Evolutionary conservation across 2,329 filamentous ascomycete species (phyloP), one percentile per base, ranked within the genome.

Genomic region (Mycocentrospora acerina): DNA sequence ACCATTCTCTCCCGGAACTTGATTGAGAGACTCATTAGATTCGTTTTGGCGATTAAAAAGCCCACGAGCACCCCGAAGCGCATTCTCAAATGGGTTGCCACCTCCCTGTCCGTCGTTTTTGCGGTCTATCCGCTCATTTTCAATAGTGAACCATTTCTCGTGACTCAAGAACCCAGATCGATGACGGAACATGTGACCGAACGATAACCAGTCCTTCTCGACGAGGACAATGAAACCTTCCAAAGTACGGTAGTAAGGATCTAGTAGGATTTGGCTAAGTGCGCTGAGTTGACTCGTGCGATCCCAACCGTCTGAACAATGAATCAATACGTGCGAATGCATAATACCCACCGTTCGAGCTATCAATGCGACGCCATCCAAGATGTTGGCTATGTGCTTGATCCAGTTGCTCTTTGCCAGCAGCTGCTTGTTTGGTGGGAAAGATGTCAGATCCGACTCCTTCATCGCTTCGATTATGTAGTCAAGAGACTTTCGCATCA

Each of bases 291-390:
- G 93, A 58, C 90, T 91, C 7, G 93, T 98, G 34, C 93, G 85
- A 69, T 98, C 93, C 93, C 93, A 98, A 4, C 93, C 93, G 68
- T 98, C 93, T 2, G 93, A 97, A 69, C 93, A 98, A 68, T 98
- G 93, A 32, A 98, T 95, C 30, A 98, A 73, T 9, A 95, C 91
- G 64, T 98, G 90, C 1, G 90, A 95, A 60, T 96, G 91, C 51
- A 89, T 86, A 41, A 97, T 83, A 19, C 90, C 93, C 24, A 98
- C 84, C 56, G 93, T 88, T 22, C 87, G 79, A 19, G 90, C 86
- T 53, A 97, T 95, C 40, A 94, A 75, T 32, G 83, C 81, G 5
- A 90, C 85, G 1, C 93, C 93, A 45, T 93, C 87, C 12, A 98
- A 73, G 30, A 98, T 81, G 18, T 84, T 83, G 15, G 81, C 78